Base-by-base conservation (phyloP, 2,329 filamentous ascomycete genomes). In the Aspergillus felis region DNA sequence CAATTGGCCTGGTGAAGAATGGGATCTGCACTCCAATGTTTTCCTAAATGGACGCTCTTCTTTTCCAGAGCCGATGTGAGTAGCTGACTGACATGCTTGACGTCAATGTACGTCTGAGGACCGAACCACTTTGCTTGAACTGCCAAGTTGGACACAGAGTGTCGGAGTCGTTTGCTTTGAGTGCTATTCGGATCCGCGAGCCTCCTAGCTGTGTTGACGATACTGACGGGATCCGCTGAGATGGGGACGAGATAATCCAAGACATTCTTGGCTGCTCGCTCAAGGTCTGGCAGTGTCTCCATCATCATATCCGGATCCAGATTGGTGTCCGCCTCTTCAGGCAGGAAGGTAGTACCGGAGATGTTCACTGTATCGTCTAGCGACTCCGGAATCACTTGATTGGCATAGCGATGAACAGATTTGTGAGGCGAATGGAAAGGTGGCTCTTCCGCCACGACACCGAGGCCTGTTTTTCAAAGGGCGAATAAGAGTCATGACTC, bases 1-100 rank as follows among this genome's bases (percentile, higher is more conserved):
- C 71, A 74, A 62, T 82, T 82, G 12, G 77, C 75, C 38, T 72
- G 68, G 55, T 79, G 68, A 4, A 82, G 56, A 22, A 79, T 64
- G 3, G 72, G 67, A 46, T 71, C 69, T 9, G 73, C 74, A 8
- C 65, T 70, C 65, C 73, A 78, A 17, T 59, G 14, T 48, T 63
- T 51, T 17, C 54, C 41, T 35, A 65, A 10, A 24, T 55, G 50
- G 55, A 58, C 50, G 17, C 55, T 50, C 4, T 60, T 59, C 14
- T 63, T 59, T 3, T 66, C 51, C 24, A 65, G 38, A n/a, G 64
- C 60, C 1, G 66, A 64, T 12, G 69, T 64, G 14, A 80, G 60
- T 47, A 68, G 62, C 10, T 58, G 55, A 32, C 71, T 57, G 29
- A 78, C 64, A 8, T 67, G 58, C 1, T 61, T 54, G 3, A 66